A percentile compares a stretch with the other conserved stretches of the same genome.
Evolutionary conservation across 345 rosid genomes (phyloP).

Genomic region (Streptanthus diversifolius): DNA sequence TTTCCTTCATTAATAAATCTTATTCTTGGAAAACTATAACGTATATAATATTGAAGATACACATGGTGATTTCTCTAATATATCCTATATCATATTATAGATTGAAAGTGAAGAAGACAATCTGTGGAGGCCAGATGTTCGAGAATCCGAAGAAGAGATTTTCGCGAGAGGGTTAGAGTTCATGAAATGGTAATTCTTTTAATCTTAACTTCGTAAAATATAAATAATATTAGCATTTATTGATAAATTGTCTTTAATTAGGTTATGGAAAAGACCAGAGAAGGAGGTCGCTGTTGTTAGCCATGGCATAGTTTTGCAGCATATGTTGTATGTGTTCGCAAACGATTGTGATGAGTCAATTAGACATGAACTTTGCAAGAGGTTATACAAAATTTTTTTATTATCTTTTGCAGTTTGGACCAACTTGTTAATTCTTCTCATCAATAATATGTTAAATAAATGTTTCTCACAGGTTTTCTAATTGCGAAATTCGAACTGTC

Average conservation of each 20-base stretch:
- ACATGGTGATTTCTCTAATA: background rate
- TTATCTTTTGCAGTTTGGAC: background rate
- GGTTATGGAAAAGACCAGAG: constrained; percentile 42
- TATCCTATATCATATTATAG: constrained; percentile 12
- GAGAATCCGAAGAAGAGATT: constrained; percentile 38
- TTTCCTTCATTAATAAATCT: background rate
- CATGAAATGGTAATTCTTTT: constrained; percentile 32
- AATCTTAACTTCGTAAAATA: background rate
- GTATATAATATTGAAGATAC: background rate
- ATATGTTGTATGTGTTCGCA: constrained; percentile 37
- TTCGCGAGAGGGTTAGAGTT: constrained; percentile 36
- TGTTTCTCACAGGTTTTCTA: constrained; percentile 28
- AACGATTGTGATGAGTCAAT: constrained; percentile 31
- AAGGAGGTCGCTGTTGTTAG: constrained; percentile 39
- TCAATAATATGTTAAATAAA: background rate
- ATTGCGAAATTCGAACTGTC: constrained; percentile 37
- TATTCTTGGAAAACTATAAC: background rate
- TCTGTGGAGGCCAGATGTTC: constrained; percentile 34
- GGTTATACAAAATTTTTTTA: constrained; percentile 9
- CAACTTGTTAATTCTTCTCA: background rate
- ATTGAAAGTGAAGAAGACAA: constrained; percentile 38
- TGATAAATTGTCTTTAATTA: background rate
- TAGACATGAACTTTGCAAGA: constrained; percentile 29
- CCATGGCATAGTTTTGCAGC: constrained; percentile 39
- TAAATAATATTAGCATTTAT: background rate